Evolutionary conservation across 306 rosid species (phyloP).

Genomic region (Carpinus viminea): DNA sequence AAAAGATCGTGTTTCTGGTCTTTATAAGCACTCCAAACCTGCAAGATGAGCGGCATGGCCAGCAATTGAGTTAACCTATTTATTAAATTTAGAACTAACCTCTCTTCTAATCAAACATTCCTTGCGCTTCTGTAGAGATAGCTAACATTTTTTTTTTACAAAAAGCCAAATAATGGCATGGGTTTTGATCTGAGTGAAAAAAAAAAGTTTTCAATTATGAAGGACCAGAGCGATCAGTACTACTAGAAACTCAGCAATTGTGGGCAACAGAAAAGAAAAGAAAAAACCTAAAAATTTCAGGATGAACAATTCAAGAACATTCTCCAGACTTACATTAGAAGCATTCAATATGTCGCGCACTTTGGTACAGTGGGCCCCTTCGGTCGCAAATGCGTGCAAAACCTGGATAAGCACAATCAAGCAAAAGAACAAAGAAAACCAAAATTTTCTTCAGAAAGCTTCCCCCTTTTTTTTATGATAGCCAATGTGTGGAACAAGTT

Average conservation of each 20-base stretch:
- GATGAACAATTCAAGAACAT: neutral
- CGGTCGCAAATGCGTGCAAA: conserved; percentile 97
- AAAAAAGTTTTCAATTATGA: neutral
- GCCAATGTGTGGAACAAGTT: neutral
- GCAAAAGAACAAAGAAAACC: no score
- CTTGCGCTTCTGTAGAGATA: neutral
- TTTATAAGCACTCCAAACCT: conserved; percentile 99
- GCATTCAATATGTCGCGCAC: conserved; percentile 86
- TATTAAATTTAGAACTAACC: neutral
- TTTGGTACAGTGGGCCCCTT: conserved; percentile 96
- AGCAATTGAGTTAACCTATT: neutral
- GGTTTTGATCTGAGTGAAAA: neutral
- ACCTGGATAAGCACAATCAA: conserved; percentile 61
- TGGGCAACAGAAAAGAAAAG: neutral
- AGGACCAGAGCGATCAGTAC: no score
- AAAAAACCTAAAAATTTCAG: neutral
- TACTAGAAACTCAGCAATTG: neutral
- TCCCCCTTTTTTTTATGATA: neutral
- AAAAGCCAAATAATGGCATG: neutral
- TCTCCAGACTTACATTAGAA: conserved; percentile 69
- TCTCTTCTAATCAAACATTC: neutral
- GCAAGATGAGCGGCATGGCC: conserved; percentile 20
- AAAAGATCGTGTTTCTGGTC: conserved; percentile 98
- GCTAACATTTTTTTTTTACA: neutral
- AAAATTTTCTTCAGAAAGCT: no score